Conservation (phyloP, 2,329 filamentous ascomycete genomes). For the Gnomoniopsis smithogilvyi region DNA sequence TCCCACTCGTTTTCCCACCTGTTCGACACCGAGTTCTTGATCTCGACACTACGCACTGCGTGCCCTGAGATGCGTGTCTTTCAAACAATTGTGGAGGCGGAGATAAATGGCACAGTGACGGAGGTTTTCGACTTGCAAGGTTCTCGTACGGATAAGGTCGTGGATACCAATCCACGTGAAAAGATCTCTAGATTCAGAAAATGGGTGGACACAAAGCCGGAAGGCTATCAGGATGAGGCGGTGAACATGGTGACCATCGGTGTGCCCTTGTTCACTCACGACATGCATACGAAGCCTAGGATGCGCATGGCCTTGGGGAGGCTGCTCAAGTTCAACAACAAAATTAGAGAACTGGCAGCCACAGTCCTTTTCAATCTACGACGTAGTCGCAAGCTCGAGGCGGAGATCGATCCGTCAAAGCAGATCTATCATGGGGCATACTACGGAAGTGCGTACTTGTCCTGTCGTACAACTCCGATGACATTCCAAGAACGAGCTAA, state of each 20-base stretch:
- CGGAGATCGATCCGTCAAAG: neutral
- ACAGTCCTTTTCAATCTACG: neutral
- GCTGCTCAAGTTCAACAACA: constrained; percentile 4
- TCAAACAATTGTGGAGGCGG: constrained; percentile 4
- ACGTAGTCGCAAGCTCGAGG: neutral
- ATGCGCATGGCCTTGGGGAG: constrained; percentile 1
- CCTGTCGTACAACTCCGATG: neutral
- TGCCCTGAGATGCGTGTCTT: constrained; percentile 11
- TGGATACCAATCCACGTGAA: neutral
- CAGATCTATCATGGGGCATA: constrained; percentile 5
- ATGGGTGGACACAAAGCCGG: constrained; percentile 9
- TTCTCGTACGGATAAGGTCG: constrained; percentile 1
- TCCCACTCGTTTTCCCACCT: constrained; percentile 7
- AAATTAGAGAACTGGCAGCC: constrained; percentile 3
- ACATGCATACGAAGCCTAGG: neutral
- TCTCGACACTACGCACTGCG: neutral
- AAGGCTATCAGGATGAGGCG: constrained; percentile 15
- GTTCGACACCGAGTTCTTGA: neutral
- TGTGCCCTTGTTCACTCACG: constrained; percentile 1
- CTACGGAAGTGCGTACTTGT: neutral
- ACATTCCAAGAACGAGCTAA: neutral
- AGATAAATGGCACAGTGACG: neutral
- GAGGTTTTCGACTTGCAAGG: neutral
- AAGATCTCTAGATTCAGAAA: neutral
- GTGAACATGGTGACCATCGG: constrained; percentile 19